Base-by-base conservation (phyloP, 805 yeast genomes). In the Sungouiella blattae region DNA sequence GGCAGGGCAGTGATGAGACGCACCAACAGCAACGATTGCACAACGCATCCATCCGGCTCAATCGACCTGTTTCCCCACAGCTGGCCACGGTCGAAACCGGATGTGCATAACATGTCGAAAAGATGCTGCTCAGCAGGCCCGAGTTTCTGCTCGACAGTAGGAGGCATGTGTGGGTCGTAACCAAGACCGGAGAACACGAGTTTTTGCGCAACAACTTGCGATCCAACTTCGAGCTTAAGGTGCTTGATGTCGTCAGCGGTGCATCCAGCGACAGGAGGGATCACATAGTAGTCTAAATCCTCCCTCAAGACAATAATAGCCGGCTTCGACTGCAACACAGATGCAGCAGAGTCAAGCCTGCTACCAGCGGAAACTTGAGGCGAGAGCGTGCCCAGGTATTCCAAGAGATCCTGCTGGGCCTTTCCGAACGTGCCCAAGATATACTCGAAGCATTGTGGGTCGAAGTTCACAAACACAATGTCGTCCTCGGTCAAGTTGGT, bases 81-180 rank as follows among this genome's bases (percentile, higher is more conserved):
- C 20, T 84, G 87, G 14, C 68, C 67, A 9, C 73, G 61, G 3
- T 66, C 59, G 46, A 88, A 86, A 1, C 98, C 98, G 0, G 95
- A 82, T 0, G 91, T 73, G 51, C 96, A 88, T 36, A 93, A 72
- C 98, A 93, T 93, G 44, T 88, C 97, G 64, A 87, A 75, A 30
- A 93, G 70, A 59, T 91, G 98, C 59, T 85, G 91, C 58, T 93
- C 98, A 1, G 98, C 98, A 11, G 95, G 82, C 6, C 88, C 89
- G 41, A 84, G 59, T 23, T 65, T 67, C 46, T 76, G 78, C 2
- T 69, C 71, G 1, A 69, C 64, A 11, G 58, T 26, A 2, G 52
- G 43, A 2, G 57, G 53, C 18, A 49, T 31, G 18, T 49, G 39
- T 2, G 58, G 47, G 39, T 64, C 64, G 51, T 73, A 77, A 1